A percentile compares a stretch with the other conserved stretches of the same genome.
phyloP scores from a whole-genome alignment of 2,329 filamentous ascomycete genomes.

The Hypoxylon sp. region DNA sequence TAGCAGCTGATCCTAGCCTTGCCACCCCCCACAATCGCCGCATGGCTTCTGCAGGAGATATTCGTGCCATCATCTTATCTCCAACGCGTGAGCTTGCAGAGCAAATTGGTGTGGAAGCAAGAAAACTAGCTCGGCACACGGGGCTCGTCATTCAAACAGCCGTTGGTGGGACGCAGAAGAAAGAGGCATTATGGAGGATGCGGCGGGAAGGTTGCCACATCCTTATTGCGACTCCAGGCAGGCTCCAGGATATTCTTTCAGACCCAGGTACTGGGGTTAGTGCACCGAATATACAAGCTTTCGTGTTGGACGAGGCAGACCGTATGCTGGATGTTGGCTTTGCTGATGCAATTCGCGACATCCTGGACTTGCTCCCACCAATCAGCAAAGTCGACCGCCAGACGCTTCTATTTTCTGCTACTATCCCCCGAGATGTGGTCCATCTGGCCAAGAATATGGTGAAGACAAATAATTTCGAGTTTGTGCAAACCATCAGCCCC shows the following conservation, averaged over 20 bases:
- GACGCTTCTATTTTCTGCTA: constrained; percentile 96
- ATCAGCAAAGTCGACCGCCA: constrained; percentile 78
- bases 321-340: constrained; percentile 98
- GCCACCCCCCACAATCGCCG: constrained; percentile 60
- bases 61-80: constrained; percentile 80
- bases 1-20: constrained; percentile 74
- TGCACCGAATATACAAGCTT: constrained; percentile 87
- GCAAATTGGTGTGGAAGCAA: constrained; percentile 86
- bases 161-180: constrained; percentile 93
- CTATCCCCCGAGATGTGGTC: constrained; percentile 87
- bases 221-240: constrained; percentile 90
- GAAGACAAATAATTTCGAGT: constrained; percentile 84
- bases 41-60: constrained; percentile 66
- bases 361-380: constrained; percentile 74
- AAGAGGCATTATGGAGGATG: constrained; percentile 75
- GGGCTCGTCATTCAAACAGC: constrained; percentile 79
- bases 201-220: constrained; percentile 86
- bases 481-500: constrained; percentile 87
- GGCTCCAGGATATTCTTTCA: constrained; percentile 83
- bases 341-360: constrained; percentile 73
- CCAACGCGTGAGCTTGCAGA: constrained; percentile 86
- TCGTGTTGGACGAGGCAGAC: constrained; percentile 97
- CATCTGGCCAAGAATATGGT: constrained; percentile 83
- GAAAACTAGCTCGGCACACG: constrained; percentile 74
- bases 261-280: constrained; percentile 75